Percentiles rank a stretch among this genome's conserved stretches.
These are phyloP conservation scores for Colletotrichum agaves DNA, from an alignment of 2,329 filamentous ascomycete genomes.

Conservation along the genomic window DNA sequence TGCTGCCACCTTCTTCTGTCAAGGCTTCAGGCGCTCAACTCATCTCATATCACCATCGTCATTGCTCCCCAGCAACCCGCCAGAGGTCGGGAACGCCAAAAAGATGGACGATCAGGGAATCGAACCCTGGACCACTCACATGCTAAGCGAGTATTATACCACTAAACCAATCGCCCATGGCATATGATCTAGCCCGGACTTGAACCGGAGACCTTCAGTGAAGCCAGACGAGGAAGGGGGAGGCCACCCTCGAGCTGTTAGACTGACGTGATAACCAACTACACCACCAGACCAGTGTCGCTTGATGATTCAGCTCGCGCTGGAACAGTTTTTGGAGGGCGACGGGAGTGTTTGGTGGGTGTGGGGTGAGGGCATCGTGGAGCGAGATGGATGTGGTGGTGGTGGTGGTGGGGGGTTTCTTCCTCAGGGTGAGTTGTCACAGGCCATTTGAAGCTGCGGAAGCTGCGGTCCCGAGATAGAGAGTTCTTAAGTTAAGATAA, in stretches of 20 bases:
- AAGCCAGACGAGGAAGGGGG: background rate
- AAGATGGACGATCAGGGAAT: constrained; percentile 21
- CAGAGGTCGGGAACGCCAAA: background rate
- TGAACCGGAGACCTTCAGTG: constrained; percentile 35
- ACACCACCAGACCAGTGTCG: constrained; percentile 42
- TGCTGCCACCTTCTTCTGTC: no score
- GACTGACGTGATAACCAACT: constrained; percentile 62
- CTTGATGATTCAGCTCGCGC: background rate
- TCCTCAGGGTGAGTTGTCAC: no score
- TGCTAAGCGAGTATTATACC: constrained; percentile 27
- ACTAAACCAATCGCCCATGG: constrained; percentile 15
- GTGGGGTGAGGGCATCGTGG: background rate
- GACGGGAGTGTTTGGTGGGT: background rate
- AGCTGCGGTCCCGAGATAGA: no score
- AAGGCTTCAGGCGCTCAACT: no score
- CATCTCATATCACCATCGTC: no score
- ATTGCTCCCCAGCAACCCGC: no score
- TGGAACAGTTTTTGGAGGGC: background rate
- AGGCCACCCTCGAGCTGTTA: constrained; percentile 46
- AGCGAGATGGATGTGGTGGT: background rate
- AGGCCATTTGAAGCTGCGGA: no score
- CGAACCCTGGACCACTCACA: constrained; percentile 25
- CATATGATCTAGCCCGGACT: constrained; percentile 25
- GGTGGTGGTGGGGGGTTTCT: background rate
- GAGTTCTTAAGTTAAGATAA: no score